Percentiles rank a stretch among this genome's conserved stretches.
phyloP scores from a whole-genome alignment of 2,329 filamentous ascomycete genomes.

The Didymella glomerata region DNA sequence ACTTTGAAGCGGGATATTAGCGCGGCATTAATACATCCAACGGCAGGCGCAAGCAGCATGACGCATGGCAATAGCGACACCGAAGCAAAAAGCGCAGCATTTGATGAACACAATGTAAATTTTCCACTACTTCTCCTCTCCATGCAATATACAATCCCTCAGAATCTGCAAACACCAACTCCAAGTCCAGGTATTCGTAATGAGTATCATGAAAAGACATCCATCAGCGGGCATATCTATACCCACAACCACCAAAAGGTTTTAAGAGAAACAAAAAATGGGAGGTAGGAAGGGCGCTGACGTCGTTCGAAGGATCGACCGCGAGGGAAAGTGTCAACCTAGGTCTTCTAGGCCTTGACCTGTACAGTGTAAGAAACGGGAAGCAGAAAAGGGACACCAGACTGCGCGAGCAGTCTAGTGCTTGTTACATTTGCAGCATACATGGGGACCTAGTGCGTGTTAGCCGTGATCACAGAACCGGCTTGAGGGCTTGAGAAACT shows the following conservation, averaged over 20 bases:
- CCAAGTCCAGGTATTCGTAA: slow-evolving; percentile 20
- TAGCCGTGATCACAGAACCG: neutral
- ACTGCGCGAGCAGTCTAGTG: slow-evolving; percentile 33
- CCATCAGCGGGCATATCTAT: slow-evolving; percentile 22
- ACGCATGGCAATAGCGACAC: neutral
- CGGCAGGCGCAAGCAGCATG: neutral
- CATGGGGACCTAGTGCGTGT: slow-evolving; percentile 28
- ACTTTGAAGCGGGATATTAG: neutral
- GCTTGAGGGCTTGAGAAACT: neutral
- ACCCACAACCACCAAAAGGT: slow-evolving; percentile 25
- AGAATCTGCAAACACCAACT: slow-evolving; percentile 10
- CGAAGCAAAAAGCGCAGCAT: neutral
- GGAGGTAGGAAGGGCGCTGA: slow-evolving; percentile 18
- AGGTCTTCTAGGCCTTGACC: slow-evolving; percentile 6
- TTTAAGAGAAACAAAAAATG: slow-evolving; percentile 1
- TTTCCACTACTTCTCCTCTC: neutral
- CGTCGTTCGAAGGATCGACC: slow-evolving; percentile 23
- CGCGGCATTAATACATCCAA: neutral
- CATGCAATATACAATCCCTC: slow-evolving; percentile 10
- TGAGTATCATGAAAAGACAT: slow-evolving; percentile 11
- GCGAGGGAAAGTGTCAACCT: slow-evolving; percentile 4
- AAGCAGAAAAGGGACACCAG: slow-evolving; percentile 8
- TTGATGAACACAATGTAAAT: neutral
- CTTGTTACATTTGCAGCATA: slow-evolving; percentile 48
- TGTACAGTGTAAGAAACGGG: slow-evolving; percentile 7